Conservation (phyloP, 768 basidiomycete genomes). For the Pleurotus giganteus region DNA sequence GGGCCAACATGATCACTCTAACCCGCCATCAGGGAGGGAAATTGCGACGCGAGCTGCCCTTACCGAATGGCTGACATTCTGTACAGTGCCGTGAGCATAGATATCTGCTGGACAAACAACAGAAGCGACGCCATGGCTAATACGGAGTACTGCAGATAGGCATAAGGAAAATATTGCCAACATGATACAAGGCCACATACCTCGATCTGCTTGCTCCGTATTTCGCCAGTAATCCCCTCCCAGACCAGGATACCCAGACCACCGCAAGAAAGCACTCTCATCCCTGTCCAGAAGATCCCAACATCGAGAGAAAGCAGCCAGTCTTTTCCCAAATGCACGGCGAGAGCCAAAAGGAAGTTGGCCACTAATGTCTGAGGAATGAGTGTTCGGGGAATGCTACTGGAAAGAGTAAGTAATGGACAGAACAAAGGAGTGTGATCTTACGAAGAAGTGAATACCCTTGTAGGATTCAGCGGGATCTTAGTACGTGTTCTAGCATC, state of each 20-base stretch:
- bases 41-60: slow-evolving; percentile 16
- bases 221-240: slow-evolving; percentile 54
- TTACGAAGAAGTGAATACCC: slow-evolving; percentile 53
- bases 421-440: slow-evolving; percentile 21
- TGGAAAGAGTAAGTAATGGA: slow-evolving; percentile 20
- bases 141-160: slow-evolving; percentile 58
- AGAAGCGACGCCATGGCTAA: slow-evolving; percentile 65
- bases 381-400: slow-evolving; percentile 52
- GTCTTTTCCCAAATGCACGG: slow-evolving; percentile 64
- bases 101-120: slow-evolving; percentile 66
- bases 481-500: slow-evolving; percentile 67
- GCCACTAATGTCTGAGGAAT: slow-evolving; percentile 57
- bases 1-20: slow-evolving; percentile 68
- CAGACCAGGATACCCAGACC: slow-evolving; percentile 63
- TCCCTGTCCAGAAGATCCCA: slow-evolving; percentile 74
- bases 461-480: slow-evolving; percentile 58
- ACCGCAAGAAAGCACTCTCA: slow-evolving; percentile 71
- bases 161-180: slow-evolving; percentile 4
- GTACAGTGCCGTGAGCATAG: slow-evolving; percentile 66
- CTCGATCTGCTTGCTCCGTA: slow-evolving; percentile 58
- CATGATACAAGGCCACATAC: slow-evolving; percentile 32
- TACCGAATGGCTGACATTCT: slow-evolving; percentile 68
- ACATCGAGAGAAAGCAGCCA: slow-evolving; percentile 65
- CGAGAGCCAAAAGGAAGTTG: slow-evolving; percentile 61
- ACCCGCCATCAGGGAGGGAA: not conserved